Conservation (phyloP, 2,329 filamentous ascomycete species). For the Aspergillus texensis region DNA sequence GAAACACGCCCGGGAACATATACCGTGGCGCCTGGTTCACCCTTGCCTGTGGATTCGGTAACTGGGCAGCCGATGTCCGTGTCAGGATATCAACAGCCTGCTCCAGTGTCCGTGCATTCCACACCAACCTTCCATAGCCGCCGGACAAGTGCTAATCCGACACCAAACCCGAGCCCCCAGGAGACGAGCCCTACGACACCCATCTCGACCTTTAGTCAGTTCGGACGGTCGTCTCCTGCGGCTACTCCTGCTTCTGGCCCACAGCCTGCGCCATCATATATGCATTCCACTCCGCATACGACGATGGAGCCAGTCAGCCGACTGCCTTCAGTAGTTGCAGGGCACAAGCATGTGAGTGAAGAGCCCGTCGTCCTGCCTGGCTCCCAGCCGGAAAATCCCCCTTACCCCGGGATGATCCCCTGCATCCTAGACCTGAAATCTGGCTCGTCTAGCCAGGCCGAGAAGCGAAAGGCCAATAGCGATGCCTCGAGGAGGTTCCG, state of each 20-base stretch:
- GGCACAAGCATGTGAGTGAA: slow-evolving; percentile 23
- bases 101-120: slow-evolving; percentile 32
- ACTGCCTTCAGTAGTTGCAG: slow-evolving; percentile 25
- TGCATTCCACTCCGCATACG: slow-evolving; percentile 12
- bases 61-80: slow-evolving; percentile 27
- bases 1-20: slow-evolving; percentile 34
- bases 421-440: slow-evolving; percentile 44
- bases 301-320: slow-evolving; percentile 31
- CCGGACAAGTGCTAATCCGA: slow-evolving; percentile 34
- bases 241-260: slow-evolving; percentile 23
- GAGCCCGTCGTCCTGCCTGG: slow-evolving; percentile 17
- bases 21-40: slow-evolving; percentile 27
- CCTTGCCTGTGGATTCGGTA: slow-evolving; percentile 28
- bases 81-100: slow-evolving; percentile 17
- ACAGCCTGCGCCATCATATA: slow-evolving; percentile 20
- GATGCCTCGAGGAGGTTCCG: slow-evolving; percentile 46
- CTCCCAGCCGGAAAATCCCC: slow-evolving; percentile 16
- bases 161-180: slow-evolving; percentile 36
- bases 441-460: slow-evolving; percentile 44
- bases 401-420: slow-evolving; percentile 36
- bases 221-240: slow-evolving; percentile 35
- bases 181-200: slow-evolving; percentile 40
- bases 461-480: slow-evolving; percentile 48
- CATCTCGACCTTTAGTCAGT: slow-evolving; percentile 35
- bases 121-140: slow-evolving; percentile 36